Conservation (phyloP, 495 filamentous ascomycete species). For the Xanthoparmelia taractica region DNA sequence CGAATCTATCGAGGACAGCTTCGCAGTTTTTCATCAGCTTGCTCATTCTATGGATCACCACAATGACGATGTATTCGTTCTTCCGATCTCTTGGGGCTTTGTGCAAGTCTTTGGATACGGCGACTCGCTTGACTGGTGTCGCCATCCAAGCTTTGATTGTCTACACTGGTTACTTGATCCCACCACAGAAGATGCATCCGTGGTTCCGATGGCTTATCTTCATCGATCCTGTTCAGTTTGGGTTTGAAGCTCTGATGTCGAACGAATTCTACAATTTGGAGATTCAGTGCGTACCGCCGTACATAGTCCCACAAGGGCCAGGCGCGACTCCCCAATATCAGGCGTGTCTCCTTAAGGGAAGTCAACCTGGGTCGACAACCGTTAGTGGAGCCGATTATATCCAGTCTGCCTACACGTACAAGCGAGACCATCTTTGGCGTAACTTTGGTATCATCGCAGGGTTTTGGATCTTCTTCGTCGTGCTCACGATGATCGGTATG, state of each 20-base stretch:
- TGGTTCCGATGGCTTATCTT: slow-evolving; percentile 76
- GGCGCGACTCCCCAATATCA: slow-evolving; percentile 48
- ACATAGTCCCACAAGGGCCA: slow-evolving; percentile 55
- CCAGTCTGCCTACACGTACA: slow-evolving; percentile 45
- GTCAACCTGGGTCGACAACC: slow-evolving; percentile 39
- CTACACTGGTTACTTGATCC: slow-evolving; percentile 77
- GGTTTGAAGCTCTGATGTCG: slow-evolving; percentile 58
- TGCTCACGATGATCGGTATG: slow-evolving; percentile 54
- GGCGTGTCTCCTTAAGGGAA: slow-evolving; percentile 55
- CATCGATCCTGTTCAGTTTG: slow-evolving; percentile 70
- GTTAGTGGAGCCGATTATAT: slow-evolving; percentile 52
- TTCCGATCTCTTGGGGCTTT: slow-evolving; percentile 67
- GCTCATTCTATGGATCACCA: slow-evolving; percentile 51
- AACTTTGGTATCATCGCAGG: slow-evolving; percentile 55
- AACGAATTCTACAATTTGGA: slow-evolving; percentile 49
- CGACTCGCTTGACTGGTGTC: slow-evolving; percentile 58
- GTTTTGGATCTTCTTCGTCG: slow-evolving; percentile 48
- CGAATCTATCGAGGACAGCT: slow-evolving; percentile 55
- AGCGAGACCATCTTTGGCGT: slow-evolving; percentile 51
- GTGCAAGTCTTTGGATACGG: slow-evolving; percentile 55
- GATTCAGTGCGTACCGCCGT: slow-evolving; percentile 45
- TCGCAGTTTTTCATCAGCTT: slow-evolving; percentile 80
- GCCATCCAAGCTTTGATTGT: slow-evolving; percentile 59
- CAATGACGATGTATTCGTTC: slow-evolving; percentile 71
- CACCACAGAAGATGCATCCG: slow-evolving; percentile 62